Base-by-base conservation (phyloP, 495 filamentous ascomycete species). In the Penicillium pancosmium region DNA sequence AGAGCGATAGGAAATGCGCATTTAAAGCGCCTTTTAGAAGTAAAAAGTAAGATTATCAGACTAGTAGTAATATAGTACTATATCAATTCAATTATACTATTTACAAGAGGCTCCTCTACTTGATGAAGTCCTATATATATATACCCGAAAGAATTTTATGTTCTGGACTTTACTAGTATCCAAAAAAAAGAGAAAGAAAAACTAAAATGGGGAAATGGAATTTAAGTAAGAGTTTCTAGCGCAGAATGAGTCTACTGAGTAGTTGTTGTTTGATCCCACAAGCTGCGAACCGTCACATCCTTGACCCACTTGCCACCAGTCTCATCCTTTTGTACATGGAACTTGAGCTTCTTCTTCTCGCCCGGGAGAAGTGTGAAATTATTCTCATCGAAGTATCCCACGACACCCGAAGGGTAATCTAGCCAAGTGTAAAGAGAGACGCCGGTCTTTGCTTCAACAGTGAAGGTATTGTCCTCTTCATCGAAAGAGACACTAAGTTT, bases 401-500 rank as follows among this genome's bases (percentile, higher is more conserved):
- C 73, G 13, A 80, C 73, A 0, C 80, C 86, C 7, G 79, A 74
- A 1, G 82, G 82, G 51, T 87, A 78, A 56, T 84, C 84, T 3
- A 90, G 71, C 87, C 87, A 90, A 4, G 86, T 87, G 76, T 86
- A 89, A 11, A 86, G 76, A 1, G 87, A 85, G 0, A 86, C 77
- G 0, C 82, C 86, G 25, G 61, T 78, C 36, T 76, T 81, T 0
- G 87, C 85, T 48, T 81, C 72, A 1, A 89, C 80, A 0, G 80
- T 82, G 60, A 89, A 88, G 7, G 70, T 74, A 7, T 67, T 61
- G 0, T 65, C 68, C 0, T 43, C 16, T 0, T 55, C 59, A 52
- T 80, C 67, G 53, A 81, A 79, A 4, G 67, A 68, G 3, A 88
- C 60, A 3, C 63, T 66, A 0, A 89, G 53, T 0, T 79, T 74